Conservation (phyloP, 257 asterid species). For the Scutellaria baicalensis region DNA sequence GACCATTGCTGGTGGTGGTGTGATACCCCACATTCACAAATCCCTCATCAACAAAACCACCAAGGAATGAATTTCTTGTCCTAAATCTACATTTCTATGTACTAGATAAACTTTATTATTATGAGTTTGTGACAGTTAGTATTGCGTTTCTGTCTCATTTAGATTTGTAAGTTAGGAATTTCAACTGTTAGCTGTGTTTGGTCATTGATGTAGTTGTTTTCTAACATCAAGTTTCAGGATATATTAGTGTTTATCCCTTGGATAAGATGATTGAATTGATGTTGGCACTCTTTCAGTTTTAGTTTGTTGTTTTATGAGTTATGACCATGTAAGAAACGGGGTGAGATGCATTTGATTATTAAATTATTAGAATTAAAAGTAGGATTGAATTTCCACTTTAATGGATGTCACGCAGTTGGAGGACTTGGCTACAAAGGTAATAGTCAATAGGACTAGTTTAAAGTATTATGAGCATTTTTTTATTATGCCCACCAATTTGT, state of each 20-base stretch:
- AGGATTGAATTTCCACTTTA: no score
- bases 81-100: neutral
- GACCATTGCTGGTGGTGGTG: slow-evolving; percentile 97
- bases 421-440: no score
- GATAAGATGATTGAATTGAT: neutral
- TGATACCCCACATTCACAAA: slow-evolving; percentile 95
- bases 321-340: no score
- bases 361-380: no score
- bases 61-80: slow-evolving; percentile 49
- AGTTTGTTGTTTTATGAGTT: neutral
- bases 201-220: slow-evolving; percentile 8
- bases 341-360: no score
- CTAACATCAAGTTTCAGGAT: neutral
- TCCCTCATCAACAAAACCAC: slow-evolving; percentile 98
- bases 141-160: slow-evolving; percentile 9
- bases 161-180: slow-evolving; percentile 17
- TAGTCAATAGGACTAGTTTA: no score
- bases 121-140: neutral
- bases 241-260: neutral
- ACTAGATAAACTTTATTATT: neutral
- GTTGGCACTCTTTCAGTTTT: neutral
- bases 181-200: slow-evolving; percentile 8
- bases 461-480: no score
- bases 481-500: no score
- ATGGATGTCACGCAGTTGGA: no score